Conservation (phyloP, 441 rosid genomes). For the Metrosideros polymorpha region DNA sequence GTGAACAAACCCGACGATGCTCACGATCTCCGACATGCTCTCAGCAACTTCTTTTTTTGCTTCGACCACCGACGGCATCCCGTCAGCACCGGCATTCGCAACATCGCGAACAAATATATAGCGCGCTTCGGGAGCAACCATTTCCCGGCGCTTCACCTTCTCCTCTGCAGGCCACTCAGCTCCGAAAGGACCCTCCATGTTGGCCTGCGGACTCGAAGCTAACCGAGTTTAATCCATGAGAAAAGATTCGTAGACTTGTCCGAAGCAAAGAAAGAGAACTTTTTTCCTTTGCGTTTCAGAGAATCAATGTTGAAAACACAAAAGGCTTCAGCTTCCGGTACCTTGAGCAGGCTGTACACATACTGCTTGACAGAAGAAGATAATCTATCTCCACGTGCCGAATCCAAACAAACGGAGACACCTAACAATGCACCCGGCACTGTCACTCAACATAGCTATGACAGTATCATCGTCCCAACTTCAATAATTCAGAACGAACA, state of each 20-base stretch:
- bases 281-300: neutral
- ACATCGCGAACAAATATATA: conserved; percentile 50
- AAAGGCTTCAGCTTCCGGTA: neutral
- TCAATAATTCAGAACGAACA: neutral
- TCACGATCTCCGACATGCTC: conserved; percentile 2
- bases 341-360: conserved; percentile 57
- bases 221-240: neutral
- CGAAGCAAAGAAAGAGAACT: neutral
- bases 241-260: neutral
- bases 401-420: conserved; percentile 43
- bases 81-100: conserved; percentile 9
- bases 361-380: conserved; percentile 37
- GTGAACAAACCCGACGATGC: conserved; percentile 66
- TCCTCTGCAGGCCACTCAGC: conserved; percentile 67
- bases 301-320: neutral
- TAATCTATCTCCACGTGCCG: conserved; percentile 60
- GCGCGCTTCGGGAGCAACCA: conserved; percentile 65
- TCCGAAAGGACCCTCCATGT: conserved; percentile 72
- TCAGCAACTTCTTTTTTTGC: neutral
- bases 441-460: neutral
- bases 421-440: conserved; percentile 22
- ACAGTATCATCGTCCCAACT: neutral
- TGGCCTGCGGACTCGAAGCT: conserved; percentile 24
- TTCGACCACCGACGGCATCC: neutral
- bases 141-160: conserved; percentile 70